Conservation (phyloP, 2,329 filamentous ascomycete genomes). For the Pseudocercospora vitis region DNA sequence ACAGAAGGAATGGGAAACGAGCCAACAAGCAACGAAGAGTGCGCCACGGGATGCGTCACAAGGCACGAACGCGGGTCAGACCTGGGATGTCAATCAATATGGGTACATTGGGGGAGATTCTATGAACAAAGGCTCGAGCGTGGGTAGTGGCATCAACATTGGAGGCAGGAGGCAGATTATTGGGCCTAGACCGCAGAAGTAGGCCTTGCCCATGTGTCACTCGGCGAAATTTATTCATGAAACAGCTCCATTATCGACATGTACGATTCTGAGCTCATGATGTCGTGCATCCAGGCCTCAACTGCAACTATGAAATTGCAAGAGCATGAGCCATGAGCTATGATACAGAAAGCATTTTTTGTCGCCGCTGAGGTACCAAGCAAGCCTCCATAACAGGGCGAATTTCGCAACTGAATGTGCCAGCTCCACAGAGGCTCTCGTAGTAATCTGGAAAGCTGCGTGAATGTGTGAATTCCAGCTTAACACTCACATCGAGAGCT, state of each 20-base stretch:
- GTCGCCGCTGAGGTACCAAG: too few relatives aligned
- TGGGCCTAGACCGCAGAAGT: slow-evolving; percentile 68
- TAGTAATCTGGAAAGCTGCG: too few relatives aligned
- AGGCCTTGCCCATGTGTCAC: not conserved
- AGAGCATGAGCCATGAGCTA: too few relatives aligned
- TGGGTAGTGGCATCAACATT: slow-evolving; percentile 62
- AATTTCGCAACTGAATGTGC: too few relatives aligned
- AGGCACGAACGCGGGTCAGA: slow-evolving; percentile 66
- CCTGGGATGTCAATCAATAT: slow-evolving; percentile 76
- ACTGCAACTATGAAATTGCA: too few relatives aligned
- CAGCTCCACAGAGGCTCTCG: too few relatives aligned
- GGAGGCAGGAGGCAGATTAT: slow-evolving; percentile 74
- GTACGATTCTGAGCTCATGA: too few relatives aligned
- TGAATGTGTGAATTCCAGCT: too few relatives aligned
- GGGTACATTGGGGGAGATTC: slow-evolving; percentile 74
- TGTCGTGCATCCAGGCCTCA: too few relatives aligned
- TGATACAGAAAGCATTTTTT: too few relatives aligned
- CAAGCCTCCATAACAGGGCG: too few relatives aligned
- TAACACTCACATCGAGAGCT: too few relatives aligned
- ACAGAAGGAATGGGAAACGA: slow-evolving; percentile 77
- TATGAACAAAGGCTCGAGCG: slow-evolving; percentile 63
- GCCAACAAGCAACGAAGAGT: slow-evolving; percentile 64
- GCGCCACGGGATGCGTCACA: slow-evolving; percentile 57
- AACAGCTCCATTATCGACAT: not conserved
- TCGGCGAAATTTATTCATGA: not conserved